phyloP scores from a whole-genome alignment of 2,329 filamentous ascomycete species.

The Hypoxylon sp. region DNA sequence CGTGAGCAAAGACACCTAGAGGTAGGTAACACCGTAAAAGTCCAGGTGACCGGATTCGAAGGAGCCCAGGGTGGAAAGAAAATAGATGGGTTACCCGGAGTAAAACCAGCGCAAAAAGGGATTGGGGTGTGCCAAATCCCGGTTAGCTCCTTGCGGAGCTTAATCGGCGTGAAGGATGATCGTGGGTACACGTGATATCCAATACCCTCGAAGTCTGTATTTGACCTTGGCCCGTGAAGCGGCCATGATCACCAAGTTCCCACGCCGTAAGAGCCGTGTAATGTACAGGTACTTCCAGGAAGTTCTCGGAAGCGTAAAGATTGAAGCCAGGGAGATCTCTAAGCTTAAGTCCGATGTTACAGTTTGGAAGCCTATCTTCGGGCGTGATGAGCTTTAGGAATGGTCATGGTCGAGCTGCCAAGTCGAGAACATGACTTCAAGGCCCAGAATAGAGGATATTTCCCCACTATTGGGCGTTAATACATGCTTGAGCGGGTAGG shows the following conservation, averaged over 20 bases:
- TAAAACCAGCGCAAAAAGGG: background rate
- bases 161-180: constrained; percentile 1
- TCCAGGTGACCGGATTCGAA: background rate
- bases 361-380: constrained; percentile 7
- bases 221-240: background rate
- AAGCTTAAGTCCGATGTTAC: constrained; percentile 10
- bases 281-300: background rate
- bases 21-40: background rate
- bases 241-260: constrained; percentile 5
- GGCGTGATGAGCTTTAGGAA: constrained; percentile 1
- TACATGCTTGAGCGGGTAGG: constrained; percentile 5
- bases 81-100: background rate
- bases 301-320: background rate
- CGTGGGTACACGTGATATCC: background rate
- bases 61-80: background rate
- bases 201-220: background rate
- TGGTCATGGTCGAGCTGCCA: constrained; percentile 14
- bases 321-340: constrained; percentile 4
- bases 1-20: background rate
- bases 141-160: background rate
- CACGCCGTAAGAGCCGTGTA: background rate
- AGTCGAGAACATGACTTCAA: constrained; percentile 4
- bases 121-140: background rate
- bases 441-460: constrained; percentile 16
- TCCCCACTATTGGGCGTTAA: constrained; percentile 25